Conservation (phyloP, 2,329 filamentous ascomycete genomes). For the Lasiodiplodia hormozganensis region DNA sequence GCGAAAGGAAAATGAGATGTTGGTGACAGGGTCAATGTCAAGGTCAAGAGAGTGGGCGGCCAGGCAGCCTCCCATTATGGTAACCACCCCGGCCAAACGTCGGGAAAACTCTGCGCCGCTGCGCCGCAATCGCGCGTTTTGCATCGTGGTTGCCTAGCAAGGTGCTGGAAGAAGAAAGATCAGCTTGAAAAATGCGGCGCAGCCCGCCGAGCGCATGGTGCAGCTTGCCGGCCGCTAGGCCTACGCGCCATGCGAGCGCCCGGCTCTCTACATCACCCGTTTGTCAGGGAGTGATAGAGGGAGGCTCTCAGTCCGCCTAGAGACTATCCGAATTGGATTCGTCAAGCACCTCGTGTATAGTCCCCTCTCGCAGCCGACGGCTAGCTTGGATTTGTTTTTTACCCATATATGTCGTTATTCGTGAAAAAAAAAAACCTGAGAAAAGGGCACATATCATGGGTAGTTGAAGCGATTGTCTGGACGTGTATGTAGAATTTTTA, state of each 20-base stretch:
- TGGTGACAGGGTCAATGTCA: neutral
- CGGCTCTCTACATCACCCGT: neutral
- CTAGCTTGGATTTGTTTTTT: no score
- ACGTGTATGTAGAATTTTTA: no score
- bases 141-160: neutral
- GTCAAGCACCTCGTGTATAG: no score
- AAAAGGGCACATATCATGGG: no score
- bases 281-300: neutral
- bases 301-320: neutral
- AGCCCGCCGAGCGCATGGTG: neutral
- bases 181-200: neutral
- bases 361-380: no score
- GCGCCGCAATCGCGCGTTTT: neutral
- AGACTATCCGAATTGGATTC: neutral
- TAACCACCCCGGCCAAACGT: neutral
- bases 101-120: neutral
- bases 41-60: neutral
- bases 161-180: neutral
- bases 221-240: neutral
- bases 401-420: no score
- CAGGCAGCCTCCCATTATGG: neutral
- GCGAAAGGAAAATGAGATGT: neutral
- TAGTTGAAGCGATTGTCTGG: no score
- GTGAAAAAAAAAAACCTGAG: no score
- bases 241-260: neutral